Conservation (phyloP, 2,329 filamentous ascomycete species). For the Penicillium brevicompactum region DNA sequence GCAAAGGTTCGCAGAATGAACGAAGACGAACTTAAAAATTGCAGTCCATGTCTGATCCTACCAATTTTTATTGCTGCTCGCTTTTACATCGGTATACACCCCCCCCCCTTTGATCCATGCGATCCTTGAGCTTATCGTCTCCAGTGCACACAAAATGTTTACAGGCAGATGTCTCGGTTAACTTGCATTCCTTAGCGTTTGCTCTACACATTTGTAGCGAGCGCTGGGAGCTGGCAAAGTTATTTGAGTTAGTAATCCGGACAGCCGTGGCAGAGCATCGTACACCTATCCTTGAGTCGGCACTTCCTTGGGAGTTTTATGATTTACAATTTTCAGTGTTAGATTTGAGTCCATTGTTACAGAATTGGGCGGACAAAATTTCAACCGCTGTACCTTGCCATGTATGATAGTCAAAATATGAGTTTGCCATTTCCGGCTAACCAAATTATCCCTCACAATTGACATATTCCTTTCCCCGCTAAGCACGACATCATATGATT, state of each 20-base stretch:
- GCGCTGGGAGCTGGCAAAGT: not conserved
- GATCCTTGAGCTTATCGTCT: not conserved
- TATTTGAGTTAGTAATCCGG: not conserved
- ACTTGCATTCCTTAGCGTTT: not conserved
- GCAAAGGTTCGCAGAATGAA: not conserved
- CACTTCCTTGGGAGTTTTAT: not conserved
- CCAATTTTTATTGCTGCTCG: not conserved
- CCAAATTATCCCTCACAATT: no score
- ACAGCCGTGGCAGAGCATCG: not conserved
- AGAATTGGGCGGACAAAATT: not conserved
- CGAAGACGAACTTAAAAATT: not conserved
- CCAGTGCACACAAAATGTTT: not conserved
- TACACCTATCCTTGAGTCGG: not conserved
- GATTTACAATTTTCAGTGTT: not conserved
- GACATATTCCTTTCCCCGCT: no score
- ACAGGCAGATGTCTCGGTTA: not conserved
- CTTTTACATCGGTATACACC: not conserved
- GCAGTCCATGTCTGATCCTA: constrained; percentile 1
- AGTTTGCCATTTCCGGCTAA: no score
- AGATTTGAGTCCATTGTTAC: not conserved
- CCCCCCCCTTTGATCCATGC: no score
- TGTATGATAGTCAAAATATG: not conserved
- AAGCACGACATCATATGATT: no score
- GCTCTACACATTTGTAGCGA: not conserved
- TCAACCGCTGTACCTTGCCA: not conserved